Conservation (phyloP, 345 rosid species). For the Alliaria petiolata region DNA sequence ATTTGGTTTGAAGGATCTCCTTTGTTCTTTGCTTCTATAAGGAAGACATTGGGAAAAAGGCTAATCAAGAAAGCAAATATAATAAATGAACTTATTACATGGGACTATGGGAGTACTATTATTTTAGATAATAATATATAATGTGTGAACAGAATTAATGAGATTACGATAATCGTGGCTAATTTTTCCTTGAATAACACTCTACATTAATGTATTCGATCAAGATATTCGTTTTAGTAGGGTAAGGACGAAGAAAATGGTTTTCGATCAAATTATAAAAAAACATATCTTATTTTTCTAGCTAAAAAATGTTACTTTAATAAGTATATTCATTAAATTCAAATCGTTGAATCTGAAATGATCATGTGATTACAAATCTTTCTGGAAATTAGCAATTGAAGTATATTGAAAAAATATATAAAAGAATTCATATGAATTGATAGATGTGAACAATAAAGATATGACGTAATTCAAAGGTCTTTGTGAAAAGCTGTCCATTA, state of each 20-base stretch:
- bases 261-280: background rate
- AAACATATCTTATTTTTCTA: background rate
- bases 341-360: background rate
- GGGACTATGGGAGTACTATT: background rate
- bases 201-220: constrained; percentile 15
- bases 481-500: constrained; percentile 10
- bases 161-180: constrained; percentile 15
- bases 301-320: background rate
- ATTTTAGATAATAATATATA: constrained; percentile 12
- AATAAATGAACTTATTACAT: background rate
- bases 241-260: constrained; percentile 22
- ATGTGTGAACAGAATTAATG: constrained; percentile 27
- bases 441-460: background rate
- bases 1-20: constrained; percentile 27
- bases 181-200: constrained; percentile 20
- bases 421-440: background rate
- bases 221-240: constrained; percentile 26
- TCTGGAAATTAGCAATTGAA: background rate
- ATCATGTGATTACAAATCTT: constrained; percentile 17
- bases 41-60: constrained; percentile 38
- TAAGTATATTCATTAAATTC: background rate
- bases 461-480: background rate
- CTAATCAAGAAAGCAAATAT: constrained; percentile 26
- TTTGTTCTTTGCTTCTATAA: constrained; percentile 49
- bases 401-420: background rate